Evolutionary conservation across 768 basidiomycete species (phyloP).

Genomic region (Boletus bicolor): DNA sequence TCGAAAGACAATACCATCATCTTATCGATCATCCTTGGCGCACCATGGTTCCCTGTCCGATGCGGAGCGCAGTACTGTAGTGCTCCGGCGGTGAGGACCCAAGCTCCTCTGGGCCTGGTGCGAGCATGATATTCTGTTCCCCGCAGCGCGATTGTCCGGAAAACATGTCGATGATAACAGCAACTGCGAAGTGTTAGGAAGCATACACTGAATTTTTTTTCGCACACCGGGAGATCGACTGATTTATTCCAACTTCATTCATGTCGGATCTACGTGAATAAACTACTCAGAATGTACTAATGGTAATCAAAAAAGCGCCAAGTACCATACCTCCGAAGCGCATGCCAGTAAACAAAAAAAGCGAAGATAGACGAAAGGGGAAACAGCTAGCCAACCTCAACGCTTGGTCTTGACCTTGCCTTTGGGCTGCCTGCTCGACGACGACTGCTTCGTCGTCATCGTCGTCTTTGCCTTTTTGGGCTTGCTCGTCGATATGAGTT

Average conservation of each 20-base stretch:
- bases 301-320: not conserved
- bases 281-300: not conserved
- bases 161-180: too few species aligned
- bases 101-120: not conserved
- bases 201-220: too few species aligned
- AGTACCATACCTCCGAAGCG: not conserved
- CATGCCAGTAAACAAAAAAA: not conserved
- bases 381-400: not conserved
- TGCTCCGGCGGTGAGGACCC: not conserved
- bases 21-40: conserved; percentile 16
- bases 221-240: too few species aligned
- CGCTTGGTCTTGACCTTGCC: conserved; percentile 21
- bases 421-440: conserved; percentile 14
- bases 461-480: conserved; percentile 22
- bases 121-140: too few species aligned
- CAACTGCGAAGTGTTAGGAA: too few species aligned
- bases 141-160: too few species aligned
- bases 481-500: conserved; percentile 57
- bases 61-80: conserved; percentile 8
- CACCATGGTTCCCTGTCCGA: conserved; percentile 6
- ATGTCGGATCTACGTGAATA: not conserved
- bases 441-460: not conserved
- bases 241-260: too few species aligned
- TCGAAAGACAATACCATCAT: conserved; percentile 13
- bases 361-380: not conserved